A percentile compares a stretch with the other conserved stretches of the same genome.
phyloP scores from a whole-genome alignment of 495 filamentous ascomycete species.

The Entonaema liquescens region DNA sequence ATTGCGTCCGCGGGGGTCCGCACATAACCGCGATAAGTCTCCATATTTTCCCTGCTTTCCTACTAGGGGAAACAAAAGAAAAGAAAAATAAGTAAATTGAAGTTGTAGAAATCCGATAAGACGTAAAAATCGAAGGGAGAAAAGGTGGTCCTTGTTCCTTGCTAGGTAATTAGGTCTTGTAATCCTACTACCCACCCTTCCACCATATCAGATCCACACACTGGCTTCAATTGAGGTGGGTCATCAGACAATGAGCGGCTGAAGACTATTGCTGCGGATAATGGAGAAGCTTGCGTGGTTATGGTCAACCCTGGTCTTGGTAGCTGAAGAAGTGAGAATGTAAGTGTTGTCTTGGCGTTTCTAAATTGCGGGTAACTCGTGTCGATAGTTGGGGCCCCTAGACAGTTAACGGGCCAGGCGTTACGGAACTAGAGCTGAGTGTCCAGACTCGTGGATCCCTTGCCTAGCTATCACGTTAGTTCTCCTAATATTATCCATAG shows the following conservation, averaged over 20 bases:
- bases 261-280: conserved; percentile 19
- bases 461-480: conserved; percentile 22
- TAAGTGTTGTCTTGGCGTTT: conserved; percentile 43
- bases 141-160: conserved; percentile 19
- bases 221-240: conserved; percentile 33
- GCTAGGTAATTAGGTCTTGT: conserved; percentile 34
- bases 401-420: conserved; percentile 23
- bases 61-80: not conserved
- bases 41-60: conserved; percentile 66
- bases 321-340: conserved; percentile 34
- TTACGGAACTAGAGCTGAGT: conserved; percentile 32
- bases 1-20: conserved; percentile 94
- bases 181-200: conserved; percentile 34
- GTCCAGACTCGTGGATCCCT: conserved; percentile 33
- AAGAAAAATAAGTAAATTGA: not conserved
- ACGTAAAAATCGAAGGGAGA: conserved; percentile 7
- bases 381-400: conserved; percentile 40
- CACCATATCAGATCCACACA: conserved; percentile 39
- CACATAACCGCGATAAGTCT: conserved; percentile 94
- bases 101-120: conserved; percentile 8
- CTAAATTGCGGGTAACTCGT: conserved; percentile 42
- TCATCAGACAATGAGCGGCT: conserved; percentile 39
- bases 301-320: conserved; percentile 25
- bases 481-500: conserved; percentile 3
- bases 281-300: conserved; percentile 40